Conservation (phyloP, 345 rosid species). For the Lepidium aucheri region DNA sequence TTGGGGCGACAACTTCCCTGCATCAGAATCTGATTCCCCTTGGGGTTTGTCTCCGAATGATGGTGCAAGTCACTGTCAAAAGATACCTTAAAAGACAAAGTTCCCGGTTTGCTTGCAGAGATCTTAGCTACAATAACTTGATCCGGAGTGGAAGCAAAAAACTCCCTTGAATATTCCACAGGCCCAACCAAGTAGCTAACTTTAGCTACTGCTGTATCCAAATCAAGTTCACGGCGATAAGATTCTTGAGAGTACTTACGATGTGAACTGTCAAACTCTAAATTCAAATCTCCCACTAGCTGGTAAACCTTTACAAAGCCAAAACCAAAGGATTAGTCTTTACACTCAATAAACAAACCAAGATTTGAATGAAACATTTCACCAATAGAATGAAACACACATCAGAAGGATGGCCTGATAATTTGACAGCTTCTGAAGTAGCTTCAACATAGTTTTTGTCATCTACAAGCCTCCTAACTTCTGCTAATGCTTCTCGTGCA, state of each 20-base stretch:
- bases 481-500: slow-evolving; percentile 52
- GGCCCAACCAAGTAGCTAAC: slow-evolving; percentile 56
- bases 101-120: slow-evolving; percentile 52
- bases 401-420: slow-evolving; percentile 61
- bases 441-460: slow-evolving; percentile 57
- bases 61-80: slow-evolving; percentile 59
- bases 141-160: slow-evolving; percentile 64
- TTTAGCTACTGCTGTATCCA: slow-evolving; percentile 68
- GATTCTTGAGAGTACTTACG: slow-evolving; percentile 46
- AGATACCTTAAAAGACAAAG: slow-evolving; percentile 54
- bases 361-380: background rate
- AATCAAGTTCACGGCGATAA: slow-evolving; percentile 83
- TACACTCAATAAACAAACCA: background rate
- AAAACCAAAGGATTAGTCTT: slow-evolving; percentile 2
- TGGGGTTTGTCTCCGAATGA: slow-evolving; percentile 36
- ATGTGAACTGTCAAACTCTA: slow-evolving; percentile 74
- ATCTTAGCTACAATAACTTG: slow-evolving; percentile 66
- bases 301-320: slow-evolving; percentile 56
- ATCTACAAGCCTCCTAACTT: slow-evolving; percentile 67
- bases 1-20: slow-evolving; percentile 64
- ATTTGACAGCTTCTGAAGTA: slow-evolving; percentile 49
- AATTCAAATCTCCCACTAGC: slow-evolving; percentile 72
- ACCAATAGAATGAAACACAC: slow-evolving; percentile 31
- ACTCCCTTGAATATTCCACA: slow-evolving; percentile 56
- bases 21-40: slow-evolving; percentile 50